Conservation (phyloP, 108 stramenopile genomes). For the Nannochloropsis salina region DNA sequence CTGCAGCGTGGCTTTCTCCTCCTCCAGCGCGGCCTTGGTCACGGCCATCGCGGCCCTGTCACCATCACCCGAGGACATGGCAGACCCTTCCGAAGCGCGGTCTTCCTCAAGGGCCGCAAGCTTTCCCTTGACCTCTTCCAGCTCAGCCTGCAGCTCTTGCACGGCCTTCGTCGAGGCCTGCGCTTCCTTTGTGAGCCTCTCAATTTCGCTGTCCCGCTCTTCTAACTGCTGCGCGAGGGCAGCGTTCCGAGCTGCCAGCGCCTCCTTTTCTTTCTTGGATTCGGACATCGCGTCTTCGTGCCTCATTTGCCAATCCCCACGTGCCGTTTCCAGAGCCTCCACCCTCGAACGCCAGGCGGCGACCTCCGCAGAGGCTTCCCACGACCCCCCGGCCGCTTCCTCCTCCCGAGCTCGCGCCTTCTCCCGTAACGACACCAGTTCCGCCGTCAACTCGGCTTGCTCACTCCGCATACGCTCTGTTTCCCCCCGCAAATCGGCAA, state of each 20-base stretch:
- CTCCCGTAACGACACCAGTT: neutral
- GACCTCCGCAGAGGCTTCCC: neutral
- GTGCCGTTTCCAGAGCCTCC: neutral
- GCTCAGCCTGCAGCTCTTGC: neutral
- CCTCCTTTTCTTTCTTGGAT: neutral
- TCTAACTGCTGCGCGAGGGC: neutral
- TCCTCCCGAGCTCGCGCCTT: neutral
- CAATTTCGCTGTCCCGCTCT: neutral
- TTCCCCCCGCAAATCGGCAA: neutral
- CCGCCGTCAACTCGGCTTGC: neutral
- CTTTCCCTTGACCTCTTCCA: neutral
- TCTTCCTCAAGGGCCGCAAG: neutral
- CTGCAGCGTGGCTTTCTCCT: constrained; percentile 8
- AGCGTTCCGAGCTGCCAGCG: neutral
- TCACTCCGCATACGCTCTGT: neutral
- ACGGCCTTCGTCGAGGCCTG: neutral
- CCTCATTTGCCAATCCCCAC: neutral
- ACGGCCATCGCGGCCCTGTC: neutral
- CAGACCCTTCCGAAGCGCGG: neutral
- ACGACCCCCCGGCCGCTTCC: neutral
- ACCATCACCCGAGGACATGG: neutral
- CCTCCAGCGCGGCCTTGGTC: neutral
- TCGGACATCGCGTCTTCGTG: neutral
- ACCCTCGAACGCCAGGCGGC: neutral
- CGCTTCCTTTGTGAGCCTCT: neutral